Percentiles rank a stretch among this genome's conserved stretches.
Conservation (phyloP, 192 early-diverging fungal species). For the Entophlyctis luteolus region DNA sequence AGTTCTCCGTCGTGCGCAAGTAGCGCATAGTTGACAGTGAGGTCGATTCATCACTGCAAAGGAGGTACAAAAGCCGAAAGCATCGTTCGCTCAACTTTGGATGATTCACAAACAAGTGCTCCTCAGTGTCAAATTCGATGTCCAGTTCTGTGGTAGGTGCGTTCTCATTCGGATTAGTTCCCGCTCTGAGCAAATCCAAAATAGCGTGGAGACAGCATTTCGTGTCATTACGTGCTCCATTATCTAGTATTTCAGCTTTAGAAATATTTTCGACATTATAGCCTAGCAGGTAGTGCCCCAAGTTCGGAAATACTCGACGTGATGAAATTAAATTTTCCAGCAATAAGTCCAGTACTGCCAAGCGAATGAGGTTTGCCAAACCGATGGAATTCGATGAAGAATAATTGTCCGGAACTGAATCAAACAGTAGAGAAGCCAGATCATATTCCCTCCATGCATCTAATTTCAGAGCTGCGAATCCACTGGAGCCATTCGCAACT, state of each 20-base stretch:
- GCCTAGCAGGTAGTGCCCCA: slow-evolving; percentile 89
- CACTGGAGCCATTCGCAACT: background rate
- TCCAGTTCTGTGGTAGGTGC: background rate
- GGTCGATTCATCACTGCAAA: slow-evolving; percentile 70
- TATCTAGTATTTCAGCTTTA: slow-evolving; percentile 38
- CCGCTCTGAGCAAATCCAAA: slow-evolving; percentile 34
- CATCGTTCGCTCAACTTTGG: slow-evolving; percentile 84
- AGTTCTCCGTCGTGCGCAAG: slow-evolving; percentile 74
- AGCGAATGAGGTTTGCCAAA: slow-evolving; percentile 59
- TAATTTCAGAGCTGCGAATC: slow-evolving; percentile 14
- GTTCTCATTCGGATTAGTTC: background rate
- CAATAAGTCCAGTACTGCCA: slow-evolving; percentile 82
- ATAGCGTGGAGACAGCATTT: slow-evolving; percentile 43
- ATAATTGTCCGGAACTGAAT: background rate
- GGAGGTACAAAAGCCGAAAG: slow-evolving; percentile 77
- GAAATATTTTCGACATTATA: slow-evolving; percentile 51
- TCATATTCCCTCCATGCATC: slow-evolving; percentile 29
- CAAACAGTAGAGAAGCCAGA: slow-evolving; percentile 19
- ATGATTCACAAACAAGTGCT: slow-evolving; percentile 60
- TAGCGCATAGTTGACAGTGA: slow-evolving; percentile 69
- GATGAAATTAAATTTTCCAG: slow-evolving; percentile 63
- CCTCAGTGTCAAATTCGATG: slow-evolving; percentile 24
- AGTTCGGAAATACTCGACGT: slow-evolving; percentile 56
- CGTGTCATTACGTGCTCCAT: slow-evolving; percentile 20
- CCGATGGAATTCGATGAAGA: slow-evolving; percentile 14